Evolutionary conservation across 2,329 filamentous ascomycete species (phyloP).

Genomic region (Cladophialophora chaetospira): DNA sequence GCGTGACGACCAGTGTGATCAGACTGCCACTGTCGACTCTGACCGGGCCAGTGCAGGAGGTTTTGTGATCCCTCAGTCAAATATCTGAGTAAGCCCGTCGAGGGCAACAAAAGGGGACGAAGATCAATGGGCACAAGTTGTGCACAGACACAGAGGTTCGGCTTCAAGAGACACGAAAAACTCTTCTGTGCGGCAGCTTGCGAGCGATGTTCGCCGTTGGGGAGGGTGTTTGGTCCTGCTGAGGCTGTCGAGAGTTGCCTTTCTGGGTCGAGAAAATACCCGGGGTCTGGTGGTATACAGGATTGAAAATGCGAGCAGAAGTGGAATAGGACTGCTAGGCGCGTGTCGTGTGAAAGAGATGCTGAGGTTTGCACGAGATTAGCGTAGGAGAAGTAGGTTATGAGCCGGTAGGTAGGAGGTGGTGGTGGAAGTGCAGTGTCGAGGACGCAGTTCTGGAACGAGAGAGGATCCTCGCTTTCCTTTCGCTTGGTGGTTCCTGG

Average conservation of each 20-base stretch:
- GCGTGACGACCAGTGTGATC: background rate
- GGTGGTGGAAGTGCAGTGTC: constrained; percentile 25
- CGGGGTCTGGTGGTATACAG: constrained; percentile 31
- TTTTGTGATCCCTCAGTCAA: background rate
- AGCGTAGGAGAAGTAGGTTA: constrained; percentile 10
- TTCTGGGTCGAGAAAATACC: background rate
- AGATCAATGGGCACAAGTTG: background rate
- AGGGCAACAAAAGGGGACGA: constrained; percentile 13
- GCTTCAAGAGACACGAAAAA: background rate
- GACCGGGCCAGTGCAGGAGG: constrained; percentile 5
- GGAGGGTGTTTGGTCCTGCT: background rate
- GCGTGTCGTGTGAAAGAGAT: constrained; percentile 21
- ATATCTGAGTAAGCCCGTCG: constrained; percentile 23
- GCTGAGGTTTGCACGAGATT: constrained; percentile 19
- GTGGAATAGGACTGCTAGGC: constrained; percentile 25
- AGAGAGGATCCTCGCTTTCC: constrained; percentile 25
- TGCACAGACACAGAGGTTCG: background rate
- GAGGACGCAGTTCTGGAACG: constrained; percentile 16
- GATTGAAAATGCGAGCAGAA: constrained; percentile 27
- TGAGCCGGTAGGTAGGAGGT: constrained; percentile 10
- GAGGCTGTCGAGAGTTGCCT: constrained; percentile 14
- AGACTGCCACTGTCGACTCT: background rate
- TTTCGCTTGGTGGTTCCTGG: constrained; percentile 23
- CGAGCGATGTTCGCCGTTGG: background rate
- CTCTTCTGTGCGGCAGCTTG: background rate